A percentile compares a stretch with the other conserved stretches of the same genome.
Evolutionary conservation across 2,329 filamentous ascomycete species (phyloP).

Genomic region (Fusarium sp.): DNA sequence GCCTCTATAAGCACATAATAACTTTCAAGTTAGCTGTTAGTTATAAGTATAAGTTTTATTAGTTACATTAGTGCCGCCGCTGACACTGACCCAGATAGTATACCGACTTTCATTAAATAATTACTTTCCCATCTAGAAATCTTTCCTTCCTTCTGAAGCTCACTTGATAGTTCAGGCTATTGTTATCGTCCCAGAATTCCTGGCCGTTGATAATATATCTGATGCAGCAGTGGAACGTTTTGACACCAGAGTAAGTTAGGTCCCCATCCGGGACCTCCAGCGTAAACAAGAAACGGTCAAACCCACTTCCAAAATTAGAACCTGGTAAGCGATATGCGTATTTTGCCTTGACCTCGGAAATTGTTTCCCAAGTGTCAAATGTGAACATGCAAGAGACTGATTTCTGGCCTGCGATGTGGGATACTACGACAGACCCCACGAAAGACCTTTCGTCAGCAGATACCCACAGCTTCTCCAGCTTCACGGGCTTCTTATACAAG

Average conservation of each 20-base stretch:
- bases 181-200: neutral
- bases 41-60: too few species aligned
- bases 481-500: neutral
- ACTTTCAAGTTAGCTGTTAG: too few species aligned
- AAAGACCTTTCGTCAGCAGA: neutral
- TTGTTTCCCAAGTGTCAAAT: neutral
- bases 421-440: neutral
- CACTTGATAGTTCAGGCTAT: neutral
- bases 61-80: too few species aligned
- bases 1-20: too few species aligned
- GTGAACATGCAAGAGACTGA: neutral
- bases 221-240: neutral
- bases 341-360: neutral
- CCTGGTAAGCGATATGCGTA: neutral
- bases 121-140: too few species aligned
- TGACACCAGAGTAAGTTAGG: neutral
- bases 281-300: neutral
- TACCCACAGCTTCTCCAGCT: neutral
- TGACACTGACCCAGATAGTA: too few species aligned
- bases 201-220: neutral
- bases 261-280: neutral
- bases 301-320: neutral
- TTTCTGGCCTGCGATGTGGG: neutral
- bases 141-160: neutral
- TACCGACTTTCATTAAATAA: too few species aligned